Conservation (phyloP, 2,329 filamentous ascomycete species). For the Fonsecaea pedrosoi region DNA sequence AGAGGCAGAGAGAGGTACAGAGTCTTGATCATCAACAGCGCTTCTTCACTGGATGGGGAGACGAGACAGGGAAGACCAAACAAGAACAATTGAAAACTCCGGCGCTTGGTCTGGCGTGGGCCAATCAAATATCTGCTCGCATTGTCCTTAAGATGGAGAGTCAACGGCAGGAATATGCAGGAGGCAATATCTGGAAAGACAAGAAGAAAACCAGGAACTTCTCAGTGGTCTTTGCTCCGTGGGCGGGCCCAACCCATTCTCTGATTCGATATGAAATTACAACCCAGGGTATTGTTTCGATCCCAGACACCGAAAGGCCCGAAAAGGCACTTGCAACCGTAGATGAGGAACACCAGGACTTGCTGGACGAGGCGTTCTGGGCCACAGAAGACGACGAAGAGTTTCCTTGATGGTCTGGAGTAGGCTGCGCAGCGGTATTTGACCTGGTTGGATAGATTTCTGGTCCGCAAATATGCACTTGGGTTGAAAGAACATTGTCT, state of each 20-base stretch:
- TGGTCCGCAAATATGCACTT: not conserved
- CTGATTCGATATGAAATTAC: conserved; percentile 36
- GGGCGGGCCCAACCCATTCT: conserved; percentile 54
- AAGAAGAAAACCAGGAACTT: conserved; percentile 70
- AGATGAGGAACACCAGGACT: conserved; percentile 31
- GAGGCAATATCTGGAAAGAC: conserved; percentile 42
- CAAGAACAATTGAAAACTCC: conserved; percentile 72
- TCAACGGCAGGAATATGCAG: conserved; percentile 41
- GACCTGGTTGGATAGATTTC: conserved; percentile 1
- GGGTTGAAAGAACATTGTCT: not conserved
- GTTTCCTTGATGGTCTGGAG: conserved; percentile 21
- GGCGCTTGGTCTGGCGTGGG: conserved; percentile 86
- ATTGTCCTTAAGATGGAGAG: conserved; percentile 80
- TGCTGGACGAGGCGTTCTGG: conserved; percentile 36
- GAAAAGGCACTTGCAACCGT: not conserved
- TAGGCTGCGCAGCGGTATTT: not conserved
- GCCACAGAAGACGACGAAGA: conserved; percentile 35
- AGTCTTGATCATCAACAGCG: conserved; percentile 87
- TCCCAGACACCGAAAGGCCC: conserved; percentile 11
- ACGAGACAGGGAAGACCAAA: conserved; percentile 53
- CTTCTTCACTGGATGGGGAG: conserved; percentile 96
- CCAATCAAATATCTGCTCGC: conserved; percentile 82
- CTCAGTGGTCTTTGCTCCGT: conserved; percentile 88
- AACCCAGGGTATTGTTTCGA: conserved; percentile 33
- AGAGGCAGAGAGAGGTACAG: conserved; percentile 60